Percentiles rank a stretch among this genome's conserved stretches.
phyloP scores from a whole-genome alignment of 208 protist genomes.

The Entamoeba invadens region DNA sequence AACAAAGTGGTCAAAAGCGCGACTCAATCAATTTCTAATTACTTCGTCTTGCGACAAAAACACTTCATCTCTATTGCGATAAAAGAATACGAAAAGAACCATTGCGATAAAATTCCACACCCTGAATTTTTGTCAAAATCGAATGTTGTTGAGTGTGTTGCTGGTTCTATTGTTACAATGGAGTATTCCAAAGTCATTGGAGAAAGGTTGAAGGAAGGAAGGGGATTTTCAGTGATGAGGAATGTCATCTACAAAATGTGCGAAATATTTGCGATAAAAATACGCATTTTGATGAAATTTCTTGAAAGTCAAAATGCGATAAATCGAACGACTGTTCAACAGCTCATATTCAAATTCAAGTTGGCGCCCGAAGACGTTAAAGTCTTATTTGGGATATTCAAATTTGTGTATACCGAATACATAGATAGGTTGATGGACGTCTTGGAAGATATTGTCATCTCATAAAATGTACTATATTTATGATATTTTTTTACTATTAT shows the following conservation, averaged over 20 bases:
- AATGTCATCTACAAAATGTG: neutral
- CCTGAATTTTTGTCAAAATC: neutral
- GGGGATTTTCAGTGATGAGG: neutral
- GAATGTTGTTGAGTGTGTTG: neutral
- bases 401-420: too few relatives aligned
- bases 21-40: neutral
- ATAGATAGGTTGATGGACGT: too few relatives aligned
- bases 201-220: too few relatives aligned
- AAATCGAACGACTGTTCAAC: too few relatives aligned
- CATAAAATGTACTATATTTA: too few relatives aligned
- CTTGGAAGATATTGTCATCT: too few relatives aligned
- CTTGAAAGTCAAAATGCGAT: too few relatives aligned
- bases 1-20: neutral
- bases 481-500: too few relatives aligned
- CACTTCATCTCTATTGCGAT: neutral
- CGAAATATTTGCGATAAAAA: neutral
- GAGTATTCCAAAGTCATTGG: neutral
- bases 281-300: neutral
- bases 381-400: too few relatives aligned
- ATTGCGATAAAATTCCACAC: neutral
- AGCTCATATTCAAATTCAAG: too few relatives aligned
- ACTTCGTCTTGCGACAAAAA: neutral
- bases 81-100: neutral
- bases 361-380: too few relatives aligned
- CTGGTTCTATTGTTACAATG: neutral